Base-by-base conservation (phyloP, 2,329 filamentous ascomycete genomes). In the Ramularia endophylla region DNA sequence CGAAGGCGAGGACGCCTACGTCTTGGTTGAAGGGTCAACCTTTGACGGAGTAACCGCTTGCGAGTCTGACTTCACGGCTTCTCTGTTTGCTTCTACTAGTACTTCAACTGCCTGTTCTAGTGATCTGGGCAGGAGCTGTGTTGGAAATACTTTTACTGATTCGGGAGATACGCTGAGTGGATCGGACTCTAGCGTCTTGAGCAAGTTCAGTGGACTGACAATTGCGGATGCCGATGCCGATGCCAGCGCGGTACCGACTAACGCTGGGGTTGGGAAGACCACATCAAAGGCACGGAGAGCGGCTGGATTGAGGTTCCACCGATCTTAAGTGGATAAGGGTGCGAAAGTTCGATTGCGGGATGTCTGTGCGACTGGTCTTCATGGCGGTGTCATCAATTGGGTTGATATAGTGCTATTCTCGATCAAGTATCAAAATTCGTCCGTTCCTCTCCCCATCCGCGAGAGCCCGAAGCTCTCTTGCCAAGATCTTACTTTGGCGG, bases 21-120 rank as follows among this genome's bases (percentile, higher is more conserved):
- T 53, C 9, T 43, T 59, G 16, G 41, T 55, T 19, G 55, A 59
- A 32, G 56, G 55, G 28, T 38, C 34, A 22, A 46, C 31, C 1
- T 51, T 51, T 30, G 44, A 52, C 16, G 51, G 47, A 17, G 50
- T 52, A 6, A 37, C 13, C 5, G 30, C 19, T 4, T 36, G 36
- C 1, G 20, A 31, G 12, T 6, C 40, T 9, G 47, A 43, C 5
- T 48, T 41, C 22, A 41, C 36, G 7, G 46, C 32, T 4, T 28
- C 19, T 4, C 20, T 49, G 2, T 52, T 46, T 34, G 48, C 50
- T 3, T 43, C 44, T 13, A 36, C 49, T 2, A 27, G 11, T 4
- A 18, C 18, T 13, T 34, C 30, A 3, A 36, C 38, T 11, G 16
- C 31, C 15, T 52, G 50, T 22, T 3, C 19, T 3, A 46, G 42